A percentile compares a stretch with the other conserved stretches of the same genome.
Conservation (phyloP, 2,329 filamentous ascomycete species). For the Phaeosphaeria sp. region DNA sequence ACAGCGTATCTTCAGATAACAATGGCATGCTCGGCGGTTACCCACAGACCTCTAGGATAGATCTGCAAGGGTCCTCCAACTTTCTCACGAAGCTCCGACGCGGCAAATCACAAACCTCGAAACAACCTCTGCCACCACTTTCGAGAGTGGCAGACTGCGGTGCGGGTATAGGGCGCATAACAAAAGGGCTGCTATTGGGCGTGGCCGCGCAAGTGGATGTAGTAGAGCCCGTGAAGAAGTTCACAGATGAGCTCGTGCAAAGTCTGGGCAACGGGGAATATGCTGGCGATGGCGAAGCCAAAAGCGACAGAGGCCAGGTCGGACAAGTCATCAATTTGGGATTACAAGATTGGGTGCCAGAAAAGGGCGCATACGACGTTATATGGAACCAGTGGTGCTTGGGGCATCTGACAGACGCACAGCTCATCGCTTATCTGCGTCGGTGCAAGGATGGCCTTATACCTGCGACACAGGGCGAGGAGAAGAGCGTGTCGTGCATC, state of each 20-base stretch:
- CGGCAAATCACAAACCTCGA: slow-evolving; percentile 31
- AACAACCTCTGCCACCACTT: slow-evolving; percentile 38
- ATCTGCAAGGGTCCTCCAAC: slow-evolving; percentile 72
- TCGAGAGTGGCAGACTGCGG: slow-evolving; percentile 64
- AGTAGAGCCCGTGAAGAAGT: slow-evolving; percentile 83
- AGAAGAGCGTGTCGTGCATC: slow-evolving; percentile 59
- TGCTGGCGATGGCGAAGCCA: slow-evolving; percentile 26
- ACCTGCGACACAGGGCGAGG: slow-evolving; percentile 35
- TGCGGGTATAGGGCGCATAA: slow-evolving; percentile 82
- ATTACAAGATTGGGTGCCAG: slow-evolving; percentile 72
- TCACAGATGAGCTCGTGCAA: slow-evolving; percentile 67
- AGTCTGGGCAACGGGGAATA: slow-evolving; percentile 28
- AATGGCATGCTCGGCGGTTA: slow-evolving; percentile 83
- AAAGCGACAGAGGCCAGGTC: slow-evolving; percentile 52
- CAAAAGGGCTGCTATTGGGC: slow-evolving; percentile 74
- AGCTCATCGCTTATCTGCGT: slow-evolving; percentile 71
- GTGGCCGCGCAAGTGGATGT: slow-evolving; percentile 78
- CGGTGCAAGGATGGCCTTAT: slow-evolving; percentile 63
- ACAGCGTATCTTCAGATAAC: slow-evolving; percentile 58
- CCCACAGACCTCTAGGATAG: slow-evolving; percentile 71
- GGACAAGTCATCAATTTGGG: slow-evolving; percentile 75
- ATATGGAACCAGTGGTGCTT: slow-evolving; percentile 94
- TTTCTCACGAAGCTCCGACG: slow-evolving; percentile 70
- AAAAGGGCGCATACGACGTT: slow-evolving; percentile 68
- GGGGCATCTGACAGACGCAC: slow-evolving; percentile 77